Evolutionary conservation across 805 yeast genomes (phyloP).

Genomic region (Starmerella cellae): DNA sequence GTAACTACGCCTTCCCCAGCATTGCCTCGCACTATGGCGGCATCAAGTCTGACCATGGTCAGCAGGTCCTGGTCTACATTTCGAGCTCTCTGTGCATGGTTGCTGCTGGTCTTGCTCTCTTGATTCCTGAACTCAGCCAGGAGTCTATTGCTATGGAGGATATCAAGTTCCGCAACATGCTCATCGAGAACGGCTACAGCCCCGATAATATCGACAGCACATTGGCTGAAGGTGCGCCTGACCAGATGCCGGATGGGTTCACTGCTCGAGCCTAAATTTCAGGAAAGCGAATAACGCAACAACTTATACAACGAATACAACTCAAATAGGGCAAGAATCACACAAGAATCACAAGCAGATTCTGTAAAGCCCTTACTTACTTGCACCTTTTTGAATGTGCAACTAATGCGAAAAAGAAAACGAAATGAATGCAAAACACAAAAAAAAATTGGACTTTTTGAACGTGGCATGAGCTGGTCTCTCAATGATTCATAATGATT

Average conservation of each 20-base stretch:
- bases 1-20: conserved; percentile 77
- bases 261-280: conserved; percentile 1
- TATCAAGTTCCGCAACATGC: conserved; percentile 47
- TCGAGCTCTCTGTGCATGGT: conserved; percentile 65
- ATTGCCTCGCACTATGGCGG: conserved; percentile 52
- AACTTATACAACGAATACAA: too few species aligned
- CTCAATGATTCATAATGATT: too few species aligned
- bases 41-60: conserved; percentile 36
- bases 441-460: too few species aligned
- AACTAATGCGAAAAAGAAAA: too few species aligned
- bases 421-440: too few species aligned
- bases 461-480: too few species aligned
- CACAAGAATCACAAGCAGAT: too few species aligned
- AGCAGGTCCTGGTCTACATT: conserved; percentile 68
- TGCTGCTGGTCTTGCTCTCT: conserved; percentile 54
- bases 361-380: too few species aligned
- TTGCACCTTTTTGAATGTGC: too few species aligned
- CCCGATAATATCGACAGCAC: conserved; percentile 37
- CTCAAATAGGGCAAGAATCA: too few species aligned
- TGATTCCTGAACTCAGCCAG: conserved; percentile 75
- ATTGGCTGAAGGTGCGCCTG: neutral
- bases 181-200: conserved; percentile 59
- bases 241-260: conserved; percentile 6
- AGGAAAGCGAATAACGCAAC: too few species aligned
- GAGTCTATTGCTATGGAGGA: conserved; percentile 73